These are phyloP conservation scores for Coffea humblotiana DNA, from an alignment of 305 asterid genomes.

Conservation along the genomic window DNA sequence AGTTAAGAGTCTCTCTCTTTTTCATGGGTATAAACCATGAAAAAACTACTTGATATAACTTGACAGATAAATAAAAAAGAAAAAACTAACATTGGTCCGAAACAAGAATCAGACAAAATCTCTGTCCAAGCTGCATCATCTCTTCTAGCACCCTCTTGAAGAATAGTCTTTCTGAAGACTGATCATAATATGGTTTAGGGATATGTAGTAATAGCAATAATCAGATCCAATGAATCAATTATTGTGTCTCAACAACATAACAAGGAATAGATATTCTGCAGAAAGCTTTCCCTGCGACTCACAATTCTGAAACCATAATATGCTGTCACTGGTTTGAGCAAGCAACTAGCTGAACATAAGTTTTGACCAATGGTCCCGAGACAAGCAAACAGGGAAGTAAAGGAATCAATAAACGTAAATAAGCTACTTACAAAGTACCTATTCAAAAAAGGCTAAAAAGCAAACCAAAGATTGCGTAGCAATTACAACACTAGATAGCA, in stretches of 20 bases:
- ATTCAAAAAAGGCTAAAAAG: neutral
- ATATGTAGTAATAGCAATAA: neutral
- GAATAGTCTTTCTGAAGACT: neutral
- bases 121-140: too few species aligned
- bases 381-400: neutral
- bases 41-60: too few species aligned
- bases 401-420: neutral
- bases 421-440: neutral
- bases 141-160: neutral
- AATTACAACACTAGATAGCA: neutral
- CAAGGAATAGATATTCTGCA: neutral
- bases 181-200: neutral
- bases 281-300: neutral
- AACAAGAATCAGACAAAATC: too few species aligned
- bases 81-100: too few species aligned
- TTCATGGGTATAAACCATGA: too few species aligned
- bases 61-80: too few species aligned
- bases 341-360: neutral
- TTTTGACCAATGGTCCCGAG: neutral
- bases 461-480: neutral
- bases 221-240: neutral
- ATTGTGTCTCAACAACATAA: neutral
- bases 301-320: neutral
- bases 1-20: too few species aligned
- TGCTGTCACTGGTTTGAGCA: neutral